Evolutionary conservation across 257 asterid species (phyloP), one percentile per base, ranked within the genome.

Genomic region (Fraxinus cuspidata): DNA sequence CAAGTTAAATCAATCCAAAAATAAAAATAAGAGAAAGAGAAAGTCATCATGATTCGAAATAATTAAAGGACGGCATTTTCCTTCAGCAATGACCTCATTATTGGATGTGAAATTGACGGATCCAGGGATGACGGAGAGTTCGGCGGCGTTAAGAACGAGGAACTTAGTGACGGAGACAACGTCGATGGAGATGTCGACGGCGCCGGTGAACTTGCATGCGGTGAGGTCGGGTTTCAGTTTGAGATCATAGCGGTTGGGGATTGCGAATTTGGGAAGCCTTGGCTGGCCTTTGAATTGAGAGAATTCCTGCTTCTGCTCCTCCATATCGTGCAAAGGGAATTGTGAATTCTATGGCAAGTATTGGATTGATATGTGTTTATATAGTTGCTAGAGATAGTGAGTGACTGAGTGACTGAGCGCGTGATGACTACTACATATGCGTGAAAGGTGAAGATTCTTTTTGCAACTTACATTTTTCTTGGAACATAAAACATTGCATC

Each of bases 61-160:
- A 51, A 78, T 37, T 68, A 18, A 71, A 49, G 65, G 35, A 42
- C 60, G 9, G 9, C 18, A 37, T 35, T 18, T 15, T 49, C 37
- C 60, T 15, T 5, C 15, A 38, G 18, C n/a, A 53, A 70, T 19
- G 56, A 92, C 96, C 89, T 92, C 79, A 66, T 76, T 73, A n/a
- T 78, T 56, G 27, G 90, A 84, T 4, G 82, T 78, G 81, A 96
- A 96, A 23, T 75, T 80, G 76, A 92, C 94, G 56, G 91, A 85
- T 27, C 78, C 84, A 64, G 92, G 85, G 60, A 64, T 83, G 73
- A 96, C 83, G 74, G 95, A 79, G 73, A 93, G 92, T 29, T 93
- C 98, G 35, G 95, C 84, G 38, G 97, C 97, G 82, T 93, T 96
- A 80, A 96, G 91, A 76, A 96, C 97, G 70, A 96, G 90, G 80